A percentile compares a stretch with the other conserved stretches of the same genome.
These are phyloP conservation scores for Russula brevipes DNA, from an alignment of 768 basidiomycete species.

Conservation along the genomic window DNA sequence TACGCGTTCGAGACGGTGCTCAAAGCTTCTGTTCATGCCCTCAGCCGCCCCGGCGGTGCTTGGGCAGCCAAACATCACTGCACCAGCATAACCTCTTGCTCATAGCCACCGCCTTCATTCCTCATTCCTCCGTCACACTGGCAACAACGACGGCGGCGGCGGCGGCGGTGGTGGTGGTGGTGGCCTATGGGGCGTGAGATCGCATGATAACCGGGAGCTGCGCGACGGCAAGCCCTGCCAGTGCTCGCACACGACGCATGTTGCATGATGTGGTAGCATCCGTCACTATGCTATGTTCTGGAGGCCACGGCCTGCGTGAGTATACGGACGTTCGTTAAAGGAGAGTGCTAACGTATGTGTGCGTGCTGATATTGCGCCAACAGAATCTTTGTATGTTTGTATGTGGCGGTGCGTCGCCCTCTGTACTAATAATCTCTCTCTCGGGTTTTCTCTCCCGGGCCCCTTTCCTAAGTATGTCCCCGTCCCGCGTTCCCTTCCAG, in stretches of 20 bases:
- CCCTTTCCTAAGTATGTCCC: background rate
- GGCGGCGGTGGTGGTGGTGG: too few relatives aligned
- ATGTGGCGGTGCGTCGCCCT: slow-evolving; percentile 71
- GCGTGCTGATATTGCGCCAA: slow-evolving; percentile 83
- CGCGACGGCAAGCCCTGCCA: slow-evolving; percentile 32
- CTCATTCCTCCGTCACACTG: background rate
- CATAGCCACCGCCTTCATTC: background rate
- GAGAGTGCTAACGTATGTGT: slow-evolving; percentile 80
- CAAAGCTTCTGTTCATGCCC: background rate
- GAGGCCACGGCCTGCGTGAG: slow-evolving; percentile 44
- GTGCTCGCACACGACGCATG: slow-evolving; percentile 37
- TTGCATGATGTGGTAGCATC: slow-evolving; percentile 64
- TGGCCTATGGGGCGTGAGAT: background rate
- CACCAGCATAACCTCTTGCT: background rate
- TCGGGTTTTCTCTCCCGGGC: background rate
- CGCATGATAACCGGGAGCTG: slow-evolving; percentile 6
- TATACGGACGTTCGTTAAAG: slow-evolving; percentile 53
- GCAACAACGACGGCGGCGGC: slow-evolving; percentile 5
- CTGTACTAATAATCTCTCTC: too few relatives aligned
- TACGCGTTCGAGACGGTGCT: background rate
- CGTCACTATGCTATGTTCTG: slow-evolving; percentile 66
- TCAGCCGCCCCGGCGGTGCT: background rate
- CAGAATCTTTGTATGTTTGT: slow-evolving; percentile 84
- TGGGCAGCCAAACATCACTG: background rate
- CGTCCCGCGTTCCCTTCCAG: slow-evolving; percentile 11